Conservation (phyloP, 352 stramenopile genomes). For the Phytopythium vexans region DNA sequence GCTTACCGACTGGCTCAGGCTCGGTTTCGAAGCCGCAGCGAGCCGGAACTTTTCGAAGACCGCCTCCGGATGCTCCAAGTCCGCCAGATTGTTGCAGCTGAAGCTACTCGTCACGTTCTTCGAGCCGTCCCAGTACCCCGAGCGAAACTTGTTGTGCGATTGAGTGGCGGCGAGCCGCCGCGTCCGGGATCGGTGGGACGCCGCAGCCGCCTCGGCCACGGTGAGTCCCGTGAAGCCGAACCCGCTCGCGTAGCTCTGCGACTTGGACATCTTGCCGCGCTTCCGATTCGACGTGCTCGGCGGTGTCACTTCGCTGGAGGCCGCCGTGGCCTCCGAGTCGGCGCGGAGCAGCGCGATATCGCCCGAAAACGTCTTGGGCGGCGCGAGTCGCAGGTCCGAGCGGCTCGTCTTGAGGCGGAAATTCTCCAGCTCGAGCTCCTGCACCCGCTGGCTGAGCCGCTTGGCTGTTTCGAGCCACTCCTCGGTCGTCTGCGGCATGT, state of each 20-base stretch:
- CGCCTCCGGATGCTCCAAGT: slow-evolving; percentile 53
- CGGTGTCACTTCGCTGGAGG: slow-evolving; percentile 1
- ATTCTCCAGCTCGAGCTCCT: slow-evolving; percentile 72
- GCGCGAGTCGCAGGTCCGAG: slow-evolving; percentile 6
- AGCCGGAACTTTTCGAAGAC: slow-evolving; percentile 29
- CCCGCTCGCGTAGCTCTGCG: slow-evolving; percentile 48
- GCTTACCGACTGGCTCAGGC: slow-evolving; percentile 13
- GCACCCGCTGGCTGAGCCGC: slow-evolving; percentile 50
- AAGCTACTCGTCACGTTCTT: slow-evolving; percentile 80
- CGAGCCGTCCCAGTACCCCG: slow-evolving; percentile 66
- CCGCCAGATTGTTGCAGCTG: slow-evolving; percentile 75
- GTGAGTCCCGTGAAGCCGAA: slow-evolving; percentile 55
- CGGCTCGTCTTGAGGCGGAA: slow-evolving; percentile 35
- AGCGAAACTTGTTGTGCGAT: slow-evolving; percentile 35
- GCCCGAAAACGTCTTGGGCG: slow-evolving; percentile 33
- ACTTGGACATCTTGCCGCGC: slow-evolving; percentile 43
- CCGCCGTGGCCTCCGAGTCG: slow-evolving; percentile 10
- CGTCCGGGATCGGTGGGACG: slow-evolving; percentile 57
- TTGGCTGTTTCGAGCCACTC: slow-evolving; percentile 57
- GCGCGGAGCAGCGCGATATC: slow-evolving; percentile 23
- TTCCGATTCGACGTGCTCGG: slow-evolving; percentile 8
- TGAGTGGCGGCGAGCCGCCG: slow-evolving; percentile 29
- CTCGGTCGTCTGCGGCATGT: slow-evolving; percentile 13
- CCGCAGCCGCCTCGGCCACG: slow-evolving; percentile 57
- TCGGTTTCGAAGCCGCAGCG: not conserved